Evolutionary conservation across 331 rosid genomes (phyloP), one percentile per base, ranked within the genome.

Genomic region (Dryas integrifolia): DNA sequence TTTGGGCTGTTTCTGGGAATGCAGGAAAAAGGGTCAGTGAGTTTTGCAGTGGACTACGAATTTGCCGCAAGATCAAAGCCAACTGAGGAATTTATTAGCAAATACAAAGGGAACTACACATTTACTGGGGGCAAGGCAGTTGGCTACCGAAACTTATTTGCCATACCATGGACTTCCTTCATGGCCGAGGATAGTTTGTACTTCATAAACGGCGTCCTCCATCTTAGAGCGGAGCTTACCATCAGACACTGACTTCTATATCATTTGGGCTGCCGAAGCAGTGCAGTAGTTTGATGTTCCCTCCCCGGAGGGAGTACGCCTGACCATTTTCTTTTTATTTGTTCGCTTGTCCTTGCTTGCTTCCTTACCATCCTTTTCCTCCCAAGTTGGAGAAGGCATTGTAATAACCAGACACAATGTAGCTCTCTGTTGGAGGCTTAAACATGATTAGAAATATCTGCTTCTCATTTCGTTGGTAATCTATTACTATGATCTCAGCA

Each of bases 91-190:
- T 94, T 91, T 64, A 80, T 82, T 2, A 89, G 97, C 87, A 94
- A 94, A 75, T 94, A 94, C 91, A 94, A 89, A 81, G 98, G 98
- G 45, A 94, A 91, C 69, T 94, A 94, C 86, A 85, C 90, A 7
- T 94, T 94, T 84, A 94, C 98, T 0, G 98, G 98, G 53, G 97
- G 98, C 14, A 94, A 94, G 88, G 98, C 98, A 0, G 98, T 94
- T 6, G 98, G 98, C 8, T 94, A 94, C 68, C 74, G 98, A 71
- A 94, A 94, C 84, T 79, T 94, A 58, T 94, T 94, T 72, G 89
- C 88, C 5, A 83, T 89, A 75, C 95, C 88, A 8, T 94, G 98
- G 98, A 81, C 85, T 5, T 83, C 88, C 2, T 94, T 94, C 85
- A 85, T 79, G 81, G 92, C 96, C 0, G 98, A 94, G 3, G 98